Percentiles rank a stretch among this genome's conserved stretches.
phyloP scores from a whole-genome alignment of 108 stramenopile species.

The Cyclotella sp. region DNA sequence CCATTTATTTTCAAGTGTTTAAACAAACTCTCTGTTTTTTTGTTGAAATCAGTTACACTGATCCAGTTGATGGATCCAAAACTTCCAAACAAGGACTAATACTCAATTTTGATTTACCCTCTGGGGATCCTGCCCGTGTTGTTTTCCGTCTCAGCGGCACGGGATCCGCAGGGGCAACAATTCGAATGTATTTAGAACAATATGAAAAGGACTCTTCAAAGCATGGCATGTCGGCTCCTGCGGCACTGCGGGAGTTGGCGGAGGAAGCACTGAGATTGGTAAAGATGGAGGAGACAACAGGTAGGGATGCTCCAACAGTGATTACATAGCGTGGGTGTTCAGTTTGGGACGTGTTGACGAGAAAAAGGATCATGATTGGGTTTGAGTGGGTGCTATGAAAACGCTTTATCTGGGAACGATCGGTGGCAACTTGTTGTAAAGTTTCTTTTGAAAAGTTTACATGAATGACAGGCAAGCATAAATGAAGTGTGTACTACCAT shows the following conservation, averaged over 20 bases:
- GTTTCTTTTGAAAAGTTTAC: too few species aligned
- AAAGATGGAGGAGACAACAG: slow-evolving; percentile 75
- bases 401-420: too few species aligned
- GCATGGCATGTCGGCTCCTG: slow-evolving; percentile 74
- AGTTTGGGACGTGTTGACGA: too few species aligned
- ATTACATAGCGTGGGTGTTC: slow-evolving; percentile 52
- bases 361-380: too few species aligned
- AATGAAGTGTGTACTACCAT: too few species aligned
- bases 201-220: slow-evolving; percentile 81
- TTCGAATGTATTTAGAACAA: slow-evolving; percentile 98
- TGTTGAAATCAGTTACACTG: slow-evolving; percentile 75
- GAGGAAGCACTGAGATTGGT: slow-evolving; percentile 76
- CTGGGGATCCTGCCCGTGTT: slow-evolving; percentile 86
- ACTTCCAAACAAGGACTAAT: slow-evolving; percentile 94
- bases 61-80: slow-evolving; percentile 94
- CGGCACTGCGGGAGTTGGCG: slow-evolving; percentile 74
- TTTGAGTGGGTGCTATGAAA: too few species aligned
- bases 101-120: slow-evolving; percentile 81
- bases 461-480: too few species aligned
- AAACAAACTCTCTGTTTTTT: not conserved
- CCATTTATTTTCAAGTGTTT: too few species aligned
- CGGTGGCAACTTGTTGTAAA: too few species aligned
- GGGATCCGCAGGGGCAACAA: slow-evolving; percentile 96
- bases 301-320: slow-evolving; percentile 81
- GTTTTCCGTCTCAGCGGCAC: slow-evolving; percentile 98